Percentiles rank a stretch among this genome's conserved stretches.
Conservation (phyloP, 805 yeast genomes). For the Yamadazyma takamatsuzukensis region DNA sequence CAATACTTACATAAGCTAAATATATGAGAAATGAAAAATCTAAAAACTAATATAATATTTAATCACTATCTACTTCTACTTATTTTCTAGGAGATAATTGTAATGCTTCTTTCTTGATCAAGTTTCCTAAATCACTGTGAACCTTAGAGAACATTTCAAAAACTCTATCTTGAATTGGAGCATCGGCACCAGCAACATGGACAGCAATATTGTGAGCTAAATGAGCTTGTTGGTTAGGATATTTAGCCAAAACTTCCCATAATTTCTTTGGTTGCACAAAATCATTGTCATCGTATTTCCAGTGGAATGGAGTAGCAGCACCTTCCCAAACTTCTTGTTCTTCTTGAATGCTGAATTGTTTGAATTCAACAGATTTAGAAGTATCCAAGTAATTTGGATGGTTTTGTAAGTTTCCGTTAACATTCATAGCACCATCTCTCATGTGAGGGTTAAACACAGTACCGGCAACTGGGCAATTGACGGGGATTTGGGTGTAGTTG, state of each 20-base stretch:
- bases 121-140: conserved; percentile 60
- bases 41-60: too few relatives aligned
- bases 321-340: conserved; percentile 80
- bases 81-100: conserved; percentile 46
- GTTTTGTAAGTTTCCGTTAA: conserved; percentile 61
- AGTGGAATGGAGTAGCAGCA: conserved; percentile 79
- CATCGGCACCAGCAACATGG: conserved; percentile 66
- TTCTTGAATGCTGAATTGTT: conserved; percentile 46
- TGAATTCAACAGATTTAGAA: conserved; percentile 47
- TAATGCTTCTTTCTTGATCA: conserved; percentile 60
- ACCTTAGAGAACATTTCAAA: conserved; percentile 74
- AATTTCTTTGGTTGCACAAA: conserved; percentile 72
- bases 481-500: conserved; percentile 81
- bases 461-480: conserved; percentile 67
- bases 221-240: conserved; percentile 77
- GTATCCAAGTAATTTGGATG: conserved; percentile 72
- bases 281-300: conserved; percentile 70
- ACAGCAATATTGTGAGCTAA: conserved; percentile 79
- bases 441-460: conserved; percentile 56
- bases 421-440: conserved; percentile 75
- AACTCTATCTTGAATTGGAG: conserved; percentile 73
- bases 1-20: background rate
- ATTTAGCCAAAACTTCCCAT: conserved; percentile 72
- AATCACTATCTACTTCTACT: conserved; percentile 2
- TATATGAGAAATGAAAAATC: background rate